Percentiles rank a stretch among this genome's conserved stretches.
These are phyloP conservation scores for Tylopilus cervinicoccineus DNA, from an alignment of 768 basidiomycete genomes.

Conservation along the genomic window DNA sequence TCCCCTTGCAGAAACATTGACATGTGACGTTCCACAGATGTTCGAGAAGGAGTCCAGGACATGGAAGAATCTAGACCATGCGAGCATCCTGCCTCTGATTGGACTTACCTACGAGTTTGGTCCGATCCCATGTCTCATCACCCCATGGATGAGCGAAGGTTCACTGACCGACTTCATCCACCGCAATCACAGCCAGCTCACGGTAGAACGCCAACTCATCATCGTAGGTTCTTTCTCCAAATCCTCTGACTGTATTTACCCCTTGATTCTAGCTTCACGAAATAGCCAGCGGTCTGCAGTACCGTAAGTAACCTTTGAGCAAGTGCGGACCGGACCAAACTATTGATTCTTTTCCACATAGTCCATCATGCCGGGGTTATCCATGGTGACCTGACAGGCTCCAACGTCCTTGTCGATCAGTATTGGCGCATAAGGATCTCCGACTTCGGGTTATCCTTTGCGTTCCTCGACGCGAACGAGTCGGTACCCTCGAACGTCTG, in stretches of 20 bases:
- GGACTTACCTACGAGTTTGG: slow-evolving; percentile 10
- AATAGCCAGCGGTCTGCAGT: slow-evolving; percentile 8
- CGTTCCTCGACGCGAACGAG: neutral
- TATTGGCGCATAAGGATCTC: slow-evolving; percentile 4
- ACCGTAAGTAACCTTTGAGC: slow-evolving; percentile 3
- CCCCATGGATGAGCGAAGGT: slow-evolving; percentile 14
- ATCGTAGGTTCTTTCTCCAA: slow-evolving; percentile 1
- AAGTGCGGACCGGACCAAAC: neutral
- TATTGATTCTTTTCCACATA: neutral
- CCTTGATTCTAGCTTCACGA: slow-evolving; percentile 4
- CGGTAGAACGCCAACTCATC: neutral
- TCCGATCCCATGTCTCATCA: slow-evolving; percentile 9
- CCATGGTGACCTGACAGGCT: slow-evolving; percentile 16
- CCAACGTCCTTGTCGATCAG: slow-evolving; percentile 10
- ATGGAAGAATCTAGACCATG: slow-evolving; percentile 5
- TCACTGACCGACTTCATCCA: slow-evolving; percentile 5
- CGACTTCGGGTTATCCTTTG: slow-evolving; percentile 13
- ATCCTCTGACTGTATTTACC: neutral
- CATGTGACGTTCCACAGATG: neutral
- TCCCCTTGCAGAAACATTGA: neutral
- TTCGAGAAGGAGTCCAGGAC: slow-evolving; percentile 8
- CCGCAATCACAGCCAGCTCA: slow-evolving; percentile 1
- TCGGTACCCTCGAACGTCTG: slow-evolving; percentile 9
- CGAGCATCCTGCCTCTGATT: slow-evolving; percentile 11
- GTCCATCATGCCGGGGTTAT: slow-evolving; percentile 9